Evolutionary conservation across 2,329 filamentous ascomycete genomes (phyloP).

Genomic region (Xylariaceae sp.): DNA sequence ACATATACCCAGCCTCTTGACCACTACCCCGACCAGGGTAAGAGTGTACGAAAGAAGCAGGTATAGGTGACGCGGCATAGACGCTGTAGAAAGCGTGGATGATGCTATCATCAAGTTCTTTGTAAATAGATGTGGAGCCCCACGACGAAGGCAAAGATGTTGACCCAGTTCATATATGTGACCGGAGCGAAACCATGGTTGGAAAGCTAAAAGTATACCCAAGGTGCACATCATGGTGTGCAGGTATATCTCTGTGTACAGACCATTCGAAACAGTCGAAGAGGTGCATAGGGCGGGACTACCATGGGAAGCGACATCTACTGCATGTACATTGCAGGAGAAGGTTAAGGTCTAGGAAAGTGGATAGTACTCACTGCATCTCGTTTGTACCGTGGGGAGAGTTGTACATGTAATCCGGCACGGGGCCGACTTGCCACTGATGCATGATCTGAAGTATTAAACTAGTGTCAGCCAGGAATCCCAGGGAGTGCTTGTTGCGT

Average conservation of each 20-base stretch:
- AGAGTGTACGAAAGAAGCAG: no score
- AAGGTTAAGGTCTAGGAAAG: conserved; percentile 13
- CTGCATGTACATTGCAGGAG: conserved; percentile 15
- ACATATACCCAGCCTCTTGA: neutral
- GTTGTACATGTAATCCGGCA: conserved; percentile 52
- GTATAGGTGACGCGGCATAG: no score
- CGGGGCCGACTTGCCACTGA: conserved; percentile 58
- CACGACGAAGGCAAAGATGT: conserved; percentile 6
- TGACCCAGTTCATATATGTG: conserved; percentile 10
- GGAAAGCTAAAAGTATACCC: conserved; percentile 18
- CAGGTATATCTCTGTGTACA: conserved; percentile 13
- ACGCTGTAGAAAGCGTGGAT: conserved; percentile 1
- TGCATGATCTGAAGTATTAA: conserved; percentile 48
- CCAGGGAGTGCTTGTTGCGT: neutral
- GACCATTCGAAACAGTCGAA: conserved; percentile 16
- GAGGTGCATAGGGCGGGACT: conserved; percentile 3
- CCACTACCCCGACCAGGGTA: no score
- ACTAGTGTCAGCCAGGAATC: conserved; percentile 25
- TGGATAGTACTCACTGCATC: conserved; percentile 53
- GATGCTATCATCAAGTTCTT: conserved; percentile 19
- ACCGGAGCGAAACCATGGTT: conserved; percentile 16
- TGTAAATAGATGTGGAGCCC: conserved; percentile 13
- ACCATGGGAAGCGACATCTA: conserved; percentile 3
- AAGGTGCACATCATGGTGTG: conserved; percentile 14
- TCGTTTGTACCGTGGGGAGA: conserved; percentile 51